Base-by-base conservation (phyloP, 352 stramenopile genomes). In the Thalassiosira mediterranea region DNA sequence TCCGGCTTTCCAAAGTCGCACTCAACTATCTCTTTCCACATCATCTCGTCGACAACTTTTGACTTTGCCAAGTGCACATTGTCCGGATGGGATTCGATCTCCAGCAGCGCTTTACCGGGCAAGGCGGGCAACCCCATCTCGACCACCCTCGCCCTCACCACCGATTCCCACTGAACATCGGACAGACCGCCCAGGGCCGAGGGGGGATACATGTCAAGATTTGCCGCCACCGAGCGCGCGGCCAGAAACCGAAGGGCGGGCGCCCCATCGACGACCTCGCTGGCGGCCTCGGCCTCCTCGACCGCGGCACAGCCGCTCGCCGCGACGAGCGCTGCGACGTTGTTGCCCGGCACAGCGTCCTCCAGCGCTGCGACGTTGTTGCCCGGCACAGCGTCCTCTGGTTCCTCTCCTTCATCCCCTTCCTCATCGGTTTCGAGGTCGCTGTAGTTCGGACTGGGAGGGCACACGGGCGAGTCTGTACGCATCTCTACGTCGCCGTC, bases 21-120 rank as follows among this genome's bases (percentile, higher is more conserved):
- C 57, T 81, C 46, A 4, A 76, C 64, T 51, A 81, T 72, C 3
- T 58, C 23, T 46, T 58, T 64, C 72, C 72, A 81, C 10, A 81
- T 40, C 17, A 72, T 59, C 8, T 65, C 44, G 28, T 81, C 64
- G 0, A 42, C 13, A 0, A 26, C 61, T 8, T 25, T 25, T 0
- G 64, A 81, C 3, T 69, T 19, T 0, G 47, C 23, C 3, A 81
- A 21, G 47, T 81, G 72, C 2, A 15, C 23, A 47, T 76, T 76
- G 4, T 31, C 7, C 0, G 40, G 58, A 42, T 76, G 65, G 2
- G 37, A 11, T 69, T 81, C 72, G 3, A 81, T 81, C n/a, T 7
- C 26, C 4, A n/a, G 19, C 4, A 81, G 56, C 32, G 44, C 13
- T 47, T 76, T 81, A 10, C 42, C 53, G 0, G 64, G 64, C 1